phyloP scores from a whole-genome alignment of 106 monocot species.

The Gastrodia elata region DNA sequence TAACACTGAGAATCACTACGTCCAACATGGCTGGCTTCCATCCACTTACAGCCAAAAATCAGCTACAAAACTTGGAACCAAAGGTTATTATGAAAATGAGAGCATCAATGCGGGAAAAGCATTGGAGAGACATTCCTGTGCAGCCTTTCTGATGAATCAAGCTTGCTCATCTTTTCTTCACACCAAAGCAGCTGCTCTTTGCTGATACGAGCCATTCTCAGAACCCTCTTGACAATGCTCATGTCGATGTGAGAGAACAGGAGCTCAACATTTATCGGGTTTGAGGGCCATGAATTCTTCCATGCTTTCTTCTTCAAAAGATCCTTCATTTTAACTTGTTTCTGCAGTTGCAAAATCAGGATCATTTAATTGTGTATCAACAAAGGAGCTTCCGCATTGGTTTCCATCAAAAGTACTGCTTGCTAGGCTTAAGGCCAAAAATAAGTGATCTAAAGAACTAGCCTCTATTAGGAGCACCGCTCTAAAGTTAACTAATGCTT shows the following conservation, averaged over 20 bases:
- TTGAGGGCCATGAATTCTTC: conserved; percentile 58
- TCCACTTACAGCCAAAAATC: neutral
- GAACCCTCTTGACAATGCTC: conserved; percentile 61
- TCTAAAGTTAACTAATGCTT: too few relatives aligned
- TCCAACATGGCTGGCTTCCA: too few relatives aligned
- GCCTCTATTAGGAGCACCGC: too few relatives aligned
- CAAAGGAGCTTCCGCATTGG: too few relatives aligned
- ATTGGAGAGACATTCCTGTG: conserved; percentile 48
- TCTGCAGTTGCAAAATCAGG: conserved; percentile 31
- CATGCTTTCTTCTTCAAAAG: conserved; percentile 54
- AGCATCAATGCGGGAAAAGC: conserved; percentile 67
- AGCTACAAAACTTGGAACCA: too few relatives aligned
- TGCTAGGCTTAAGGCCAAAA: too few relatives aligned
- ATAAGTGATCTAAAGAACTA: too few relatives aligned
- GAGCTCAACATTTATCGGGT: conserved; percentile 43
- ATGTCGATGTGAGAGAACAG: conserved; percentile 63
- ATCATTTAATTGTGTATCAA: neutral
- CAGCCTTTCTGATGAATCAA: conserved; percentile 48
- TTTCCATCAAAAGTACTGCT: too few relatives aligned
- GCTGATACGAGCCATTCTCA: conserved; percentile 60
- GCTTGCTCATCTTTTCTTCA: conserved; percentile 97
- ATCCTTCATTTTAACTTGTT: conserved; percentile 73
- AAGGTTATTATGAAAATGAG: neutral
- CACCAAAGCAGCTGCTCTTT: conserved; percentile 95
- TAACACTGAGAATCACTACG: too few relatives aligned